Evolutionary conservation across 768 basidiomycete genomes (phyloP).

Genomic region (Leccinum olivaceopallidum): DNA sequence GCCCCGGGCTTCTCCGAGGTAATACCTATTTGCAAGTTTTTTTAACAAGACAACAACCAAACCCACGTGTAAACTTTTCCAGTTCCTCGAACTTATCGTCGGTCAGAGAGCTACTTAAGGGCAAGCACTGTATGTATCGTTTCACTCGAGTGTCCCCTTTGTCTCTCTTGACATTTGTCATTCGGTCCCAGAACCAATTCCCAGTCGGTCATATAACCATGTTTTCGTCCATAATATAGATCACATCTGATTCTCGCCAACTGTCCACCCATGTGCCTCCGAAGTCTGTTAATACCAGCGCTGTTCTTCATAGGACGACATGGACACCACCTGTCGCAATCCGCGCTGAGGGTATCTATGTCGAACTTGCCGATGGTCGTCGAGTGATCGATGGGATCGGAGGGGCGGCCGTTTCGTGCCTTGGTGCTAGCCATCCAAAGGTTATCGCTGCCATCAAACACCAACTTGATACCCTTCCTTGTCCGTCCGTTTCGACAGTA

Average conservation of each 20-base stretch:
- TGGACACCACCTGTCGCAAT: conserved; percentile 74
- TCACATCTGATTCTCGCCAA: background rate
- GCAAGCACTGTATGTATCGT: background rate
- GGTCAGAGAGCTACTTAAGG: background rate
- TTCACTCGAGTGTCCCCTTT: background rate
- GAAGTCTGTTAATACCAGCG: conserved; percentile 25
- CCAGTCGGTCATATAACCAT: background rate
- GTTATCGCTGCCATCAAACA: conserved; percentile 76
- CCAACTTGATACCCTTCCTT: conserved; percentile 75
- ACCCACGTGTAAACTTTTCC: background rate
- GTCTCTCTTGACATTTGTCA: background rate
- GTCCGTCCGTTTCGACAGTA: conserved; percentile 51
- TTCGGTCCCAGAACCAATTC: background rate
- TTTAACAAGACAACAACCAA: background rate
- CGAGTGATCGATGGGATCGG: conserved; percentile 78
- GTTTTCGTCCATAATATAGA: background rate
- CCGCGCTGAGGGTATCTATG: conserved; percentile 65
- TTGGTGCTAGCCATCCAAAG: conserved; percentile 73
- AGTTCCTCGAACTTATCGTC: background rate
- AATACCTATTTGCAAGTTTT: background rate
- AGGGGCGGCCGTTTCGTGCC: conserved; percentile 80
- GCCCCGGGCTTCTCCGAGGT: background rate
- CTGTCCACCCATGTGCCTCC: conserved; percentile 4
- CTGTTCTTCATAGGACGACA: conserved; percentile 68
- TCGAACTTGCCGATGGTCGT: conserved; percentile 69